These are phyloP conservation scores for Aspergillus sp. DNA, from an alignment of 2,329 filamentous ascomycete genomes.

Conservation along the genomic window DNA sequence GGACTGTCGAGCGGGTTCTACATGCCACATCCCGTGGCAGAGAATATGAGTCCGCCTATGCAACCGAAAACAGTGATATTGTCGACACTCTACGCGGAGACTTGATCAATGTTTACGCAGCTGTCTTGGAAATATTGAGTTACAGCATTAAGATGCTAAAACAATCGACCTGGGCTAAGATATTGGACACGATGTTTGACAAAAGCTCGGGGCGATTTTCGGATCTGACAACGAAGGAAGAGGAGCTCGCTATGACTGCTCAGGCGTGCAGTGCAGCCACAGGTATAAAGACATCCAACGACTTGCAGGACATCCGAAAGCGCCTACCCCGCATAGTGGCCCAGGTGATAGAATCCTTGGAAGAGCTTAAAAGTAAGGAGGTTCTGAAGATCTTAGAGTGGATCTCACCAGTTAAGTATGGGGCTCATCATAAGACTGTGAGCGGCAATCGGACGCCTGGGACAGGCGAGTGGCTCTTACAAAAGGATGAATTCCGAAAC, in stretches of 20 bases:
- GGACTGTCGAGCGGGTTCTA: slow-evolving; percentile 15
- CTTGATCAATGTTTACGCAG: background rate
- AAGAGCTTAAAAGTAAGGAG: no score
- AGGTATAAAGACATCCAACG: no score
- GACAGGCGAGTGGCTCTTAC: slow-evolving; percentile 24
- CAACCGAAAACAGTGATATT: background rate
- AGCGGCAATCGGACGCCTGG: slow-evolving; percentile 13
- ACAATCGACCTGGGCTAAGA: background rate
- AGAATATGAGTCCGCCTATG: slow-evolving; percentile 19
- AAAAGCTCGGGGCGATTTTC: background rate
- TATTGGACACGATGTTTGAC: background rate
- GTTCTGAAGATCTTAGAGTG: no score
- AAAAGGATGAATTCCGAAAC: slow-evolving; percentile 9
- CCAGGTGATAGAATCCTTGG: background rate
- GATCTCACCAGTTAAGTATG: slow-evolving; percentile 23
- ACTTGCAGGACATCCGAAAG: background rate
- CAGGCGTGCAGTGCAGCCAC: background rate
- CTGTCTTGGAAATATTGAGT: background rate
- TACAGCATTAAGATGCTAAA: background rate
- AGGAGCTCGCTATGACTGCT: background rate
- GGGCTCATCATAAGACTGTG: slow-evolving; percentile 16
- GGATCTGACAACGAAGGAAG: background rate
- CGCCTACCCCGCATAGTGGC: background rate
- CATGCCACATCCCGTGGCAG: slow-evolving; percentile 18
- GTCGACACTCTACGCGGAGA: background rate